A percentile compares a stretch with the other conserved stretches of the same genome.
phyloP scores from a whole-genome alignment of 768 basidiomycete genomes.

The Panus rudis region DNA sequence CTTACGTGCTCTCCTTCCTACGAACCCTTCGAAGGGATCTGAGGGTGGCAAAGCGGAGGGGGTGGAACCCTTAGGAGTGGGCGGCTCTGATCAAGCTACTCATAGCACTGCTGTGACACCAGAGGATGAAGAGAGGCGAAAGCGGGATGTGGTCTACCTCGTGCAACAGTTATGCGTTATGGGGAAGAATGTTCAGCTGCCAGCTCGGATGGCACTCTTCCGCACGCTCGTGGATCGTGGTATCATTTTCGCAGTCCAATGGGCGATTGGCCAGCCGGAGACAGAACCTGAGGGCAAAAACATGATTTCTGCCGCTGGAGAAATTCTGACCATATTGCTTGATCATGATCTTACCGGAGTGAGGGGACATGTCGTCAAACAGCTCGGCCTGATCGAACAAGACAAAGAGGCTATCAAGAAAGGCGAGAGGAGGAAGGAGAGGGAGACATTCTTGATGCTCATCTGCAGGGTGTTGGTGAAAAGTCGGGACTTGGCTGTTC shows the following conservation, averaged over 20 bases:
- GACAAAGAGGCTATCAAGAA: constrained; percentile 34
- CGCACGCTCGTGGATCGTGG: constrained; percentile 83
- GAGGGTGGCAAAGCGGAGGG: constrained; percentile 5
- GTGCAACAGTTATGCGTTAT: constrained; percentile 90
- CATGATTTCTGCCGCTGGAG: constrained; percentile 79
- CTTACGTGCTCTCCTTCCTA: constrained; percentile 25
- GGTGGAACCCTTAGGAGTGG: not conserved
- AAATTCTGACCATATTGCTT: constrained; percentile 75
- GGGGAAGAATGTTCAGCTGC: constrained; percentile 95
- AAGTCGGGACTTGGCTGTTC: constrained; percentile 78
- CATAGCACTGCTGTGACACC: constrained; percentile 11
- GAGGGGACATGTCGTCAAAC: constrained; percentile 77
- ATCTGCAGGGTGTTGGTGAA: constrained; percentile 72
- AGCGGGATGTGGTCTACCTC: constrained; percentile 77
- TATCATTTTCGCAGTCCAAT: constrained; percentile 85
- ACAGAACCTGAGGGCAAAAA: constrained; percentile 37
- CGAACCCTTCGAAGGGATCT: constrained; percentile 13
- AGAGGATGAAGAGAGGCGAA: constrained; percentile 47
- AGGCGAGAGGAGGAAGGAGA: constrained; percentile 51
- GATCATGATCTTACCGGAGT: constrained; percentile 91
- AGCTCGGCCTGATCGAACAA: constrained; percentile 63
- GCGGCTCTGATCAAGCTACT: not conserved
- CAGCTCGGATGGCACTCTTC: constrained; percentile 79
- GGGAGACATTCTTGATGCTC: constrained; percentile 69
- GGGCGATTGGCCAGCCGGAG: constrained; percentile 75